Evolutionary conservation across 2,329 filamentous ascomycete genomes (phyloP).

Genomic region (Colletotrichum horii): DNA sequence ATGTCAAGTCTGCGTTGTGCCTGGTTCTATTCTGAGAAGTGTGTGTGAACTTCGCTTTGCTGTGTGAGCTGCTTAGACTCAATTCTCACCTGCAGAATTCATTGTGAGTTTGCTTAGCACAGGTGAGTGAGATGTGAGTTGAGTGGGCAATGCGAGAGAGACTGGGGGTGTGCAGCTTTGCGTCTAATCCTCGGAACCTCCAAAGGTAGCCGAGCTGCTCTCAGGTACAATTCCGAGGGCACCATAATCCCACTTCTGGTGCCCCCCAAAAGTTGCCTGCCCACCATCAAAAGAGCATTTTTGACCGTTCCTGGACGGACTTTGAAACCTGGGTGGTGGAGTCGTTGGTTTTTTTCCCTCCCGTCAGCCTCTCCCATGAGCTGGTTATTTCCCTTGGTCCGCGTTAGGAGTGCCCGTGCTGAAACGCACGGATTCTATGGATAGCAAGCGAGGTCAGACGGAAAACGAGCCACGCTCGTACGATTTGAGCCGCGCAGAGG

Average conservation of each 20-base stretch:
- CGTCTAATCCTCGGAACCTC: not conserved
- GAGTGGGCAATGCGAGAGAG: not conserved
- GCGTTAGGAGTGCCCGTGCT: not conserved
- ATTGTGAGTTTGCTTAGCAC: not conserved
- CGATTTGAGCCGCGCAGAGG: not conserved
- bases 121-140: not conserved
- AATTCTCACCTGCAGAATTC: not conserved
- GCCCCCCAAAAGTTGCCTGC: not conserved
- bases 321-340: constrained; percentile 12
- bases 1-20: not conserved
- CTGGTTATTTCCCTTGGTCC: not conserved
- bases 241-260: not conserved
- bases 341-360: not conserved
- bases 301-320: not conserved
- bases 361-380: not conserved
- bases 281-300: not conserved
- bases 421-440: constrained; percentile 9
- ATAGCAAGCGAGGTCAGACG: not conserved
- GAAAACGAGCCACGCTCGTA: not conserved
- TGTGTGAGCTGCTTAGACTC: not conserved
- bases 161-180: not conserved
- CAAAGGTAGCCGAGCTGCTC: not conserved
- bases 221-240: not conserved
- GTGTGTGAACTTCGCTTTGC: not conserved
- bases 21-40: not conserved